Conservation (phyloP, 768 basidiomycete genomes). For the Boletus rubescentipes region DNA sequence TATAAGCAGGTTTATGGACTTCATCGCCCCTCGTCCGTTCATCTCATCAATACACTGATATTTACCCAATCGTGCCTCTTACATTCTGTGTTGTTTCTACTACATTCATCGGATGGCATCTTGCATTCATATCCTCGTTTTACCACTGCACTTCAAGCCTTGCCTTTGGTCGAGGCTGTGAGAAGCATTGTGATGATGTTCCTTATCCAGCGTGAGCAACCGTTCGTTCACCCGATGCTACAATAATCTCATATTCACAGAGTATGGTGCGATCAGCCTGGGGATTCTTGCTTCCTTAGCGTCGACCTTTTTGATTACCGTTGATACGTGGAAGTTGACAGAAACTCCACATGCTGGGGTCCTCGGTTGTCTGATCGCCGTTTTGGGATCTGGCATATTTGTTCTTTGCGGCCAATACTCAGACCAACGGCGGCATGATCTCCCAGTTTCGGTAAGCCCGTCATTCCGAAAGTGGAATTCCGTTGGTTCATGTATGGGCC, state of each 20-base stretch:
- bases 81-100: conserved; percentile 15
- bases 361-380: conserved; percentile 19
- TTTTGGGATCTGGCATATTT: conserved; percentile 9
- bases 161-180: conserved; percentile 16
- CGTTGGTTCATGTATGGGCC: not conserved
- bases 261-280: conserved; percentile 29
- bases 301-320: conserved; percentile 5
- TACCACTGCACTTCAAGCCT: conserved; percentile 6
- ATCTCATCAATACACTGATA: conserved; percentile 24
- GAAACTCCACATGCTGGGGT: conserved; percentile 10
- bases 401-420: not conserved
- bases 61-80: conserved; percentile 24
- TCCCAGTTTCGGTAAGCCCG: conserved; percentile 12
- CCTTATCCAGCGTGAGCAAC: conserved; percentile 26
- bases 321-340: conserved; percentile 10
- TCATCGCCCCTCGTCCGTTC: conserved; percentile 14
- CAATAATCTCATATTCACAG: conserved; percentile 18
- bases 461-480: not conserved
- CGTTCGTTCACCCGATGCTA: not conserved
- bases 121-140: conserved; percentile 10
- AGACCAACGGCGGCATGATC: conserved; percentile 5
- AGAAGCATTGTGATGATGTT: conserved; percentile 19
- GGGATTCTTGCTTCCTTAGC: conserved; percentile 15
- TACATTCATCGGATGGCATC: conserved; percentile 1
- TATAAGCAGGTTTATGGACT: conserved; percentile 23